Evolutionary conservation across 2,329 filamentous ascomycete species (phyloP), one percentile per base, ranked within the genome.

Genomic region (Rhynchosporium secalis): DNA sequence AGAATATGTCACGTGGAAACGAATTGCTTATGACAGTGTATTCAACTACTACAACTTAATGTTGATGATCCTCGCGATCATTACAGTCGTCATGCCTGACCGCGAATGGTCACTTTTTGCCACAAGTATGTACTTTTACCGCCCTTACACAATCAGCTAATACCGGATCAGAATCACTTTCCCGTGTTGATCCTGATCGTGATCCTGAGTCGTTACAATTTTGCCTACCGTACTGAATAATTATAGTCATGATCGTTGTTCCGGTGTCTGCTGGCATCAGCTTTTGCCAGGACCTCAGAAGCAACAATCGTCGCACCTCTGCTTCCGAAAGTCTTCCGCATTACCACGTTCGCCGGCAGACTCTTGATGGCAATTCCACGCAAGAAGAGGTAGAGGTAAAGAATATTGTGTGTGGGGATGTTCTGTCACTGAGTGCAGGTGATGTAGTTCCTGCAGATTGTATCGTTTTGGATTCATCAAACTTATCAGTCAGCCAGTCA

Each of bases 401-500:
- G 36, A 20, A 47, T n/a, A 28, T 65, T 10, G 56, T 62, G 8
- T 47, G 28, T 28, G 63, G 63, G 28, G 60, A 65, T 47, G 51
- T 62, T n/a, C 29, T 62, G 29, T 48, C 41, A 15, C 9, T 65
- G 15, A 38, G 56, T 38, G 26, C 60, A 43, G 63, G 63, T 3
- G 49, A 55, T 26, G 40, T 49, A 15, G 43, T 65, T 29, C 51
- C 63, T 31, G 60, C 63, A 48, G 60, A 62, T 31, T 65, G 60
- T 45, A 51, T 60, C 6, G 15, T 58, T 31, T 13, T 65, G 43
- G 29, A 57, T 12, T 38, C 56, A 15, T 52, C 41, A 10, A 60
- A 65, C 49, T 52, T 65, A n/a, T 59, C 55, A 29, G 46, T 65
- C 29, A 43, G 56, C 33, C 63, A 65, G 33, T 60, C 63, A 45